Evolutionary conservation across 805 yeast species (phyloP), one percentile per base, ranked within the genome.

Genomic region (Candida boleticola): DNA sequence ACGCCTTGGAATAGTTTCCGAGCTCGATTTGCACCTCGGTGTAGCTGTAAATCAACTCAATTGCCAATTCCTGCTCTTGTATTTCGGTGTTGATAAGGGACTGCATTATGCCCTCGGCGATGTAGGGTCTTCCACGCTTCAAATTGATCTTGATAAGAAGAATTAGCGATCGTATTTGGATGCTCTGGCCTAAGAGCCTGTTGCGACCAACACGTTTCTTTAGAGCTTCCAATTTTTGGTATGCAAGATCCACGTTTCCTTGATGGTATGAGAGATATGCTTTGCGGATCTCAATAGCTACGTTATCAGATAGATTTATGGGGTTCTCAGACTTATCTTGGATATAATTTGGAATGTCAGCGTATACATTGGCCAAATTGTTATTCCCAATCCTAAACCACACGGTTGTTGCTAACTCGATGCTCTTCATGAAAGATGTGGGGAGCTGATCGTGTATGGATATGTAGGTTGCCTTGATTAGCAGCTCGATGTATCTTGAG

Each of bases 331-430:
- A 60, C 2, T 63, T 68, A 11, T 23, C 11, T 11, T 7, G 27
- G n/a, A 66, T 34, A 10, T 16, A 6, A 10, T 19, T 6, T 0
- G 80, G 77, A 26, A 79, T 60, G 3, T 69, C 73, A n/a, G 63
- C 58, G 54, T 79, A 80, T 2, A 74, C 55, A 13, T 69, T 66
- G 16, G 80, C 66, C 22, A 82, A 54, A 7, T 66, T 60, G 3
- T 68, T 65, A 37, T 66, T 65, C 0, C 87, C 86, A 13, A 74
- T 64, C 42, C 80, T 60, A 14, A 62, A 51, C 88, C 83, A 80
- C 23, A 73, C 62, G 2, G 74, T 57, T 1, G 77, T 65, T 2
- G 64, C 55, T 35, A 76, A 48, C 29, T 71, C 77, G 42, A 80
- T 70, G 30, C 73, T 66, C 30, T 74, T 70, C 29, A 74, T 63